Evolutionary conservation across 73 alveolate genomes (phyloP).

Genomic region (Paramecium octaurelia): DNA sequence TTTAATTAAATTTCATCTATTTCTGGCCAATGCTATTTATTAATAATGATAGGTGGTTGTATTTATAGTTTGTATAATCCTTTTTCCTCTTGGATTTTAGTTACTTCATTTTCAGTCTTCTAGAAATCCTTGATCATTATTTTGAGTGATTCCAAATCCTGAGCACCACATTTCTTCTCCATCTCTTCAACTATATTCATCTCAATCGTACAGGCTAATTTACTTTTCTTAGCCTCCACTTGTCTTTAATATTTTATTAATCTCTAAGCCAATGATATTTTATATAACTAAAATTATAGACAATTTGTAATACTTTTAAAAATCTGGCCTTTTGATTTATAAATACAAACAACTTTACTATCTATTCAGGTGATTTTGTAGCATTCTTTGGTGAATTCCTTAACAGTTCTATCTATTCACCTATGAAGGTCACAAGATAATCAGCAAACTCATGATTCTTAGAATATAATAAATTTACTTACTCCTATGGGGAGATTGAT

Average conservation of each 20-base stretch:
- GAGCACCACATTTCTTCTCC: conserved; percentile 18
- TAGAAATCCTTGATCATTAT: not conserved
- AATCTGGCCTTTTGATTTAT: not conserved
- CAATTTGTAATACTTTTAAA: not conserved
- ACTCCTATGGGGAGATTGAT: not conserved
- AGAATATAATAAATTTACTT: not conserved
- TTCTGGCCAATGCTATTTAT: not conserved
- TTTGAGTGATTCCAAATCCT: conserved; percentile 4
- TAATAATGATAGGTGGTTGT: not conserved
- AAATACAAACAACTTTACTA: conserved; percentile 5
- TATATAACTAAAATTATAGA: not conserved
- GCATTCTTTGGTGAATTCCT: not conserved
- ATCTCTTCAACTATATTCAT: not conserved
- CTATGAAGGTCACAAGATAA: not conserved
- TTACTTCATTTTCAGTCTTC: not conserved
- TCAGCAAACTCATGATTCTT: conserved; percentile 28
- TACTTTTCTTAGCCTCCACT: not conserved
- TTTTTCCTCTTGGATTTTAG: not conserved
- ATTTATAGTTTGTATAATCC: not conserved
- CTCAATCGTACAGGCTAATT: not conserved
- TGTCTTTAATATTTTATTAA: not conserved
- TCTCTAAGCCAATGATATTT: not conserved
- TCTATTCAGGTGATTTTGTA: not conserved
- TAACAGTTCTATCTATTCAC: not conserved
- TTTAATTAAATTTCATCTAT: not conserved